Conservation (phyloP, 768 basidiomycete species). For the Boletus bicolor region DNA sequence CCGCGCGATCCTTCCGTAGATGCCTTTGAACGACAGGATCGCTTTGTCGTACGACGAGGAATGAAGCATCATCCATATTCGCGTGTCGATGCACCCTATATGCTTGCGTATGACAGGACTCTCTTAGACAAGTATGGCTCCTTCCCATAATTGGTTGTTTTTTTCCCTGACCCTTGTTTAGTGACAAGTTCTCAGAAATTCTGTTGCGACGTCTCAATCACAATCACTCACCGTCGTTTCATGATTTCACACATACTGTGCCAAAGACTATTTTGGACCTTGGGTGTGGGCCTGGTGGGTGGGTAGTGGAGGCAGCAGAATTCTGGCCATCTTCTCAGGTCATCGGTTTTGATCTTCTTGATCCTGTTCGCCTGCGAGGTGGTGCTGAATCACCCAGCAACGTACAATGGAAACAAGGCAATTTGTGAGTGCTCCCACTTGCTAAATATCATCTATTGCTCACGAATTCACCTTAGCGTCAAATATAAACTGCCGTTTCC, state of each 20-base stretch:
- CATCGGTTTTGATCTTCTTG: constrained; percentile 64
- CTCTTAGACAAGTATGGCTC: constrained; percentile 54
- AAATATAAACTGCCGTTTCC: constrained; percentile 59
- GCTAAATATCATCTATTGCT: background rate
- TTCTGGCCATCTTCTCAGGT: constrained; percentile 60
- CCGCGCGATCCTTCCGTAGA: constrained; percentile 11
- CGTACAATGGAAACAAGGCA: constrained; percentile 54
- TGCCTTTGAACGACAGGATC: constrained; percentile 24
- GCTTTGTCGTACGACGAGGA: constrained; percentile 25
- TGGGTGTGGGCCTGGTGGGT: constrained; percentile 71
- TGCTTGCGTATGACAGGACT: constrained; percentile 62
- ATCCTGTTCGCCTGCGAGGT: constrained; percentile 32
- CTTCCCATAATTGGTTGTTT: background rate
- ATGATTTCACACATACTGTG: constrained; percentile 44
- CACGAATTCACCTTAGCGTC: constrained; percentile 37
- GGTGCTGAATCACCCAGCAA: constrained; percentile 35
- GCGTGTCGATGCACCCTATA: constrained; percentile 49
- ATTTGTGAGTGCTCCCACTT: constrained; percentile 53
- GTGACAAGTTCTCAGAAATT: constrained; percentile 56
- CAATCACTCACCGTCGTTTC: constrained; percentile 58
- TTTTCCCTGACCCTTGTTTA: constrained; percentile 28
- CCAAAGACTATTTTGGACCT: constrained; percentile 65
- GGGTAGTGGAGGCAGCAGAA: constrained; percentile 60
- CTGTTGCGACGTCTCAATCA: constrained; percentile 56
- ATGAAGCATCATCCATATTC: constrained; percentile 58